Base-by-base conservation (phyloP, 345 rosid genomes). In the Hypericum androsaemum region DNA sequence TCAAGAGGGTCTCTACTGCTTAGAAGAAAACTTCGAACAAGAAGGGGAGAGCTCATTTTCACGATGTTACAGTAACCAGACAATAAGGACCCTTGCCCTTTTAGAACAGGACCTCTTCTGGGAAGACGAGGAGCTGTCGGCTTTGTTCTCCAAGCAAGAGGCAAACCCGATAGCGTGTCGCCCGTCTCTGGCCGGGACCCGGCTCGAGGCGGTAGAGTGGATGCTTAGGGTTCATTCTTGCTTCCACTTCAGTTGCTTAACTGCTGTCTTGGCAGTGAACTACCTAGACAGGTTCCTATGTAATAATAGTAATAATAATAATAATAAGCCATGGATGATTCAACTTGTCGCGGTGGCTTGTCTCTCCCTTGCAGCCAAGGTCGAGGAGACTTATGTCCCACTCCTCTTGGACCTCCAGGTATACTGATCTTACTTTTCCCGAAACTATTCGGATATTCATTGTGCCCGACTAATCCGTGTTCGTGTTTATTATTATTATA, bases 351-450 rank as follows among this genome's bases (percentile, higher is more conserved):
- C 97, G 7, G 94, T 94, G 11, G 72, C 95, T 52, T 94, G 97
- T 41, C 80, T 94, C 57, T 88, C 99, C 37, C 54, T 94, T 15
- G 90, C 97, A 43, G 99, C 99, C 17, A 94, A 94, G 67, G 82
- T 94, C 11, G 99, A 94, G 64, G 99, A 94, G 73, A 82, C 75
- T 41, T 74, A 77, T 47, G 94, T 80, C 39, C 97, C 95, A 54
- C 83, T 83, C 61, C 81, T 94, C 35, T 55, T 79, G 44, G 94
- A 94, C 66, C 79, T 94, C 40, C 99, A 92, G 74, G 98, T 87
- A 74, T 36, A 57, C 43, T 13, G n/a, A 14, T 52, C 40, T 45
- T 39, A 28, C 12, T 58, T 46, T 39, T 15, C 2, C 41, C 38
- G 15, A 12, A 8, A 17, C 43, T 7, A 37, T 15, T 28, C 10